Conservation (phyloP, 345 rosid species). For the Hevea brasiliensis region DNA sequence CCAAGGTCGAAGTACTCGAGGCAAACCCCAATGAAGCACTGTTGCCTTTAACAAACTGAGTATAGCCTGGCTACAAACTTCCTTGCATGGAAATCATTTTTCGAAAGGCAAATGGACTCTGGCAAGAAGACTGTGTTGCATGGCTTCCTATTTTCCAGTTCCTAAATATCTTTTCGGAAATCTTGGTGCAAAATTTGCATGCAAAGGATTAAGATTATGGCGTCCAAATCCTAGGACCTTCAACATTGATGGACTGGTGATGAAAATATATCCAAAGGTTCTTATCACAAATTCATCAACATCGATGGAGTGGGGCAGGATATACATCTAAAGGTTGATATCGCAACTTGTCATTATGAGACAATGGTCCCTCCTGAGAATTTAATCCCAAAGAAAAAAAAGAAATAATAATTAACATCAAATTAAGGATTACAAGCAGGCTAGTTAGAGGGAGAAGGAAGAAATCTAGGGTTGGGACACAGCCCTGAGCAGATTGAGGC, state of each 20-base stretch:
- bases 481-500: neutral
- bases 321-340: constrained; percentile 75
- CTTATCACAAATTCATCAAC: constrained; percentile 24
- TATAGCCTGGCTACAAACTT: neutral
- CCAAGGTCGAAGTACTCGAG: neutral
- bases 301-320: constrained; percentile 78
- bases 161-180: neutral
- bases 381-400: constrained; percentile 18
- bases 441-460: neutral
- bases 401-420: neutral
- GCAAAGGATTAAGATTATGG: neutral
- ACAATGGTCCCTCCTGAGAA: constrained; percentile 69
- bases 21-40: neutral
- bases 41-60: neutral
- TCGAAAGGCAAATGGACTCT: neutral
- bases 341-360: constrained; percentile 58
- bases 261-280: neutral
- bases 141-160: neutral
- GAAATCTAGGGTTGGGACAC: too few relatives aligned
- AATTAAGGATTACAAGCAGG: neutral
- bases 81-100: neutral
- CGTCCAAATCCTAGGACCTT: constrained; percentile 4
- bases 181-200: neutral
- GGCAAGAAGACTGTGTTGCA: neutral
- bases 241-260: neutral